Base-by-base conservation (phyloP, 805 yeast genomes). In the Pichia manshurica region DNA sequence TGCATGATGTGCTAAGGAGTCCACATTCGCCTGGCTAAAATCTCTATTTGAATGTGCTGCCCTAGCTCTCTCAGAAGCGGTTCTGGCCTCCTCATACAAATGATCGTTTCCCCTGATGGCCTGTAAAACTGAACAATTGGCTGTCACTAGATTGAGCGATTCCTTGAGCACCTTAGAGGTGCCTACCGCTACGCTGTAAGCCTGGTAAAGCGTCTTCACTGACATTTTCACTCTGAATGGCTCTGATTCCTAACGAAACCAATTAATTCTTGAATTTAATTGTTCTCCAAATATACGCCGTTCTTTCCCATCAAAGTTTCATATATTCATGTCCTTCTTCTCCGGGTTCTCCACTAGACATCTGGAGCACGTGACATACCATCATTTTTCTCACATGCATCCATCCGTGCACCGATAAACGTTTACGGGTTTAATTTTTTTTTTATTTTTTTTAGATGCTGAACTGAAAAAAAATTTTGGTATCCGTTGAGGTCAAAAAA, bases 111-210 rank as follows among this genome's bases (percentile, higher is more conserved):
- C 61, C 12, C 42, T 40, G n/a, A 63, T 17, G 19, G 47, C 40
- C 7, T 56, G 52, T 12, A 64, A 44, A 2, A 58, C n/a, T 7
- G 62, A 53, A 39, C 61, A 56, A 23, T 58, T 54, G 12, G 50
- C 34, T 5, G 53, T 46, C 1, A 52, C 43, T 1, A 54, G 20
- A 4, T 52, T 51, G 13, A 40, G 37, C 5, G 61, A 44, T 40
- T 61, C 63, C n/a, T 48, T 43, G 12, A 56, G 34, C 3, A 66
- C 67, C 32, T 57, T 59, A 21, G 56, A 28, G 17, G 63, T 56
- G 6, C 69, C 68, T 22, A 52, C 48, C 13, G 56, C 55, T 10
- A 67, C 50, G 21, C 54, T 50, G 33, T 56, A 58, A 2, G 57
- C 40, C 38, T 64, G 63, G 39, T 53, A 63, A 2, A 64, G 33